These are phyloP conservation scores for Posidonia oceanica DNA, from an alignment of 116 monocot genomes.

Conservation along the genomic window DNA sequence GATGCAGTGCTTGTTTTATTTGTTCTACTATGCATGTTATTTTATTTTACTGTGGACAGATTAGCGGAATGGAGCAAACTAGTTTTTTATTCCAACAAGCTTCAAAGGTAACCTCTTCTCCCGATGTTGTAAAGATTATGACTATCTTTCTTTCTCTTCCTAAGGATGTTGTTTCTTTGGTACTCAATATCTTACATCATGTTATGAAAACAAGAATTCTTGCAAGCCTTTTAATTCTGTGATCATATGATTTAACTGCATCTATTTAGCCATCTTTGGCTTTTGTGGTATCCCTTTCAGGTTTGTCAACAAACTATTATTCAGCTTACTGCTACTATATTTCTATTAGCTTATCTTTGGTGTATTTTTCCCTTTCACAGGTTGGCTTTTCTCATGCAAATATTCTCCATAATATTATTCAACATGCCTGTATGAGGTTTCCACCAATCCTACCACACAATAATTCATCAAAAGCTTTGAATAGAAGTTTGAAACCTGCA, in stretches of 20 bases:
- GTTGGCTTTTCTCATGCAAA: slow-evolving; percentile 95
- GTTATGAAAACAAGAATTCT: too few species aligned
- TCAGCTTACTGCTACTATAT: not conserved
- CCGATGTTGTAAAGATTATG: not conserved
- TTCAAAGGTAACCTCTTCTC: slow-evolving; percentile 48
- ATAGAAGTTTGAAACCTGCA: slow-evolving; percentile 28
- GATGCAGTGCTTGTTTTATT: not conserved
- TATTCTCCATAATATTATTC: slow-evolving; percentile 64
- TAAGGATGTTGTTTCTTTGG: not conserved
- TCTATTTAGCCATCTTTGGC: not conserved
- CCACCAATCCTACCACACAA: slow-evolving; percentile 38
- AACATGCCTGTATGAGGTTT: slow-evolving; percentile 66
- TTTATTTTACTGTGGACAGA: slow-evolving; percentile 34
- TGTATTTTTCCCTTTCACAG: slow-evolving; percentile 16
- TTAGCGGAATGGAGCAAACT: slow-evolving; percentile 97
- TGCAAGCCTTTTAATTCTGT: not conserved
- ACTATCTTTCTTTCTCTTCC: not conserved
- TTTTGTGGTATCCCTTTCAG: not conserved
- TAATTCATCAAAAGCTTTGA: slow-evolving; percentile 32
- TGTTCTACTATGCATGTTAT: not conserved
- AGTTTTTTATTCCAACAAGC: slow-evolving; percentile 98
- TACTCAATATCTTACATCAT: not conserved
- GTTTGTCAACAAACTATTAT: not conserved
- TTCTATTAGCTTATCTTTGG: too few species aligned
- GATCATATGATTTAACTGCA: not conserved